Conservation (phyloP, 768 basidiomycete genomes). For the Psilocybe cubensis region DNA sequence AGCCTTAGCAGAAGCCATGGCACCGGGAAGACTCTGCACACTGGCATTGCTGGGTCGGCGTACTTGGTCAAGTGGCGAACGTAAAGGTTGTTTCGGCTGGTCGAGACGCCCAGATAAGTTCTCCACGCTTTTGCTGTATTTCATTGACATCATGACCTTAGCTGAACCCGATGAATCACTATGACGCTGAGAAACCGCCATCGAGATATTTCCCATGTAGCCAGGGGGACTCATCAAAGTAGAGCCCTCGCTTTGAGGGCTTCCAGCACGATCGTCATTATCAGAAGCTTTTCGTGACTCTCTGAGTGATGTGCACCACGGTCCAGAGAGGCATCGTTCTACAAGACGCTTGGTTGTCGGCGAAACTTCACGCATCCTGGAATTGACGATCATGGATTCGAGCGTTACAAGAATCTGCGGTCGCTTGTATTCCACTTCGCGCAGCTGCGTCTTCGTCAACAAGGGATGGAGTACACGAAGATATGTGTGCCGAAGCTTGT, state of each 20-base stretch:
- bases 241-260: conserved; percentile 48
- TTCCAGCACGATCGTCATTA: conserved; percentile 34
- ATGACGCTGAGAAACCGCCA: conserved; percentile 36
- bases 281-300: conserved; percentile 32
- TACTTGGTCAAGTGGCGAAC: conserved; percentile 31
- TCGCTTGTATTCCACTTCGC: conserved; percentile 86
- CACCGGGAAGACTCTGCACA: conserved; percentile 38
- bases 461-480: conserved; percentile 96
- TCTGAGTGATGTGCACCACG: conserved; percentile 81
- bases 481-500: conserved; percentile 91
- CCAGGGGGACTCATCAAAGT: conserved; percentile 39
- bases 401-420: conserved; percentile 84
- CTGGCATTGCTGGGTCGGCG: conserved; percentile 44
- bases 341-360: conserved; percentile 91
- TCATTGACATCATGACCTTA: conserved; percentile 46
- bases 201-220: conserved; percentile 26
- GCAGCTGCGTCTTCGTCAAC: conserved; percentile 91
- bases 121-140: conserved; percentile 49
- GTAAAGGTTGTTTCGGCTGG: conserved; percentile 27
- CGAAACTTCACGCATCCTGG: conserved; percentile 79
- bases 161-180: conserved; percentile 34
- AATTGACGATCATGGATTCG: conserved; percentile 74
- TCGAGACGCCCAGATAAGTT: conserved; percentile 34
- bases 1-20: conserved; percentile 18
- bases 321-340: conserved; percentile 84